A percentile compares a stretch with the other conserved stretches of the same genome.
These are phyloP conservation scores for Paramyrothecium sp. DNA, from an alignment of 2,329 filamentous ascomycete species.

Conservation along the genomic window DNA sequence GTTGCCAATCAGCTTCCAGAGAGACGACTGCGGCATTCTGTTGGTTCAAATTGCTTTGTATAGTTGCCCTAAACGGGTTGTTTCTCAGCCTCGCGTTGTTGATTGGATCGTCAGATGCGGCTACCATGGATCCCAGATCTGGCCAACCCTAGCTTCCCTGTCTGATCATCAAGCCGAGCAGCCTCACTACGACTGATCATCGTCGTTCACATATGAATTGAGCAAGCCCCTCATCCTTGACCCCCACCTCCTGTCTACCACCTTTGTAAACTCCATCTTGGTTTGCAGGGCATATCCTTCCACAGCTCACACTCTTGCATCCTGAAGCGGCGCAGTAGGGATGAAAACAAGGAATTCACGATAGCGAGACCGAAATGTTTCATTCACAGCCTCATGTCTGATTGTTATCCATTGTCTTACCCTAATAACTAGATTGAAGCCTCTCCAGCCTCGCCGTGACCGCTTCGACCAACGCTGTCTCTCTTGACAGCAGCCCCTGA, in stretches of 20 bases:
- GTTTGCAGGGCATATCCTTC: not conserved
- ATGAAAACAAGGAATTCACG: too few species aligned
- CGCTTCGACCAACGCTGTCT: conserved; percentile 67
- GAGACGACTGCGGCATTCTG: too few species aligned
- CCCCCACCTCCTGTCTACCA: too few species aligned
- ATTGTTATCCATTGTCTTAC: conserved; percentile 3
- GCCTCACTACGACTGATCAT: not conserved
- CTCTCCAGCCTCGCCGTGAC: conserved; percentile 61
- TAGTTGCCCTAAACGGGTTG: not conserved
- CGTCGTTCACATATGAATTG: not conserved
- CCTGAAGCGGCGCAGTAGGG: too few species aligned
- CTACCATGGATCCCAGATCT: not conserved
- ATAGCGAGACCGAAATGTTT: not conserved
- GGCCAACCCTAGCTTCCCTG: too few species aligned
- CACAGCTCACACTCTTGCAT: not conserved
- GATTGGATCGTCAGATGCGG: not conserved
- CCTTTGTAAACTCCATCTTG: not conserved
- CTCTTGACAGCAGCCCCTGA: conserved; percentile 60
- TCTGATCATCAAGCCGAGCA: not conserved
- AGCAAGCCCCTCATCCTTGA: too few species aligned
- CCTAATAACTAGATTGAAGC: conserved; percentile 38
- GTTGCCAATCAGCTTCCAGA: too few species aligned
- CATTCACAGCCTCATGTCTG: not conserved
- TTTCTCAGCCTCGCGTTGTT: not conserved
- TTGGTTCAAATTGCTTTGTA: not conserved